A percentile compares a stretch with the other conserved stretches of the same genome.
These are phyloP conservation scores for Nematocida sp. DNA, from an alignment of 371 early-diverging fungal genomes.

Conservation along the genomic window DNA sequence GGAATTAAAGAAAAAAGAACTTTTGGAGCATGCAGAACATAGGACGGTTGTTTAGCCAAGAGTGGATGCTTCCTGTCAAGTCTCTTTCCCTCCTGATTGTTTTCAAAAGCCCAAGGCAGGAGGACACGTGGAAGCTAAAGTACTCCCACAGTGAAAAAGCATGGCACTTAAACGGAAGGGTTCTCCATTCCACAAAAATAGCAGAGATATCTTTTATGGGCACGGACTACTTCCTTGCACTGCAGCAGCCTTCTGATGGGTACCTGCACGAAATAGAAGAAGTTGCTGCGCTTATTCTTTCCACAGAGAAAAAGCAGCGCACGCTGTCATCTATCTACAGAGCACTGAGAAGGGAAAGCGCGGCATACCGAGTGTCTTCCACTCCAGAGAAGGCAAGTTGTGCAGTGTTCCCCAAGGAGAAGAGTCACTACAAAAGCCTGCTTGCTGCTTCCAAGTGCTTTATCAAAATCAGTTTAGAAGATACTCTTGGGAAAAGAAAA, in stretches of 20 bases:
- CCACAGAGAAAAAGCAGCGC: background rate
- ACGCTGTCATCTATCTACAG: background rate
- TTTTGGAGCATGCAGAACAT: background rate
- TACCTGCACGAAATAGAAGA: slow-evolving; percentile 20
- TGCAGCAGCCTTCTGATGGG: background rate
- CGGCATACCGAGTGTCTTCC: background rate
- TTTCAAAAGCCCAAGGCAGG: background rate
- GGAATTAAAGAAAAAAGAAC: background rate
- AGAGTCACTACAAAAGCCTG: slow-evolving; percentile 10
- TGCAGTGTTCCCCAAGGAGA: no score
- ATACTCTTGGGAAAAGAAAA: slow-evolving; percentile 3
- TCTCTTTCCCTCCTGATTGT: background rate
- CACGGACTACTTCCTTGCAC: slow-evolving; percentile 1
- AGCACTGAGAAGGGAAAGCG: background rate
- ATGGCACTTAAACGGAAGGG: slow-evolving; percentile 14
- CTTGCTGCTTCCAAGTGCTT: slow-evolving; percentile 6
- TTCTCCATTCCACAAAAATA: background rate
- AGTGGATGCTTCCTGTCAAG: slow-evolving; percentile 5
- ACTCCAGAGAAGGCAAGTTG: background rate
- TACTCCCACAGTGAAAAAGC: background rate
- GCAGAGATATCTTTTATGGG: background rate
- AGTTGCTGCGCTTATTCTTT: background rate
- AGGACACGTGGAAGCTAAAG: background rate
- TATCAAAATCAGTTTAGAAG: slow-evolving; percentile 9
- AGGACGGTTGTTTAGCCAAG: slow-evolving; percentile 2